phyloP scores from a whole-genome alignment of 352 stramenopile species.

The Thalassiosira exigua region DNA sequence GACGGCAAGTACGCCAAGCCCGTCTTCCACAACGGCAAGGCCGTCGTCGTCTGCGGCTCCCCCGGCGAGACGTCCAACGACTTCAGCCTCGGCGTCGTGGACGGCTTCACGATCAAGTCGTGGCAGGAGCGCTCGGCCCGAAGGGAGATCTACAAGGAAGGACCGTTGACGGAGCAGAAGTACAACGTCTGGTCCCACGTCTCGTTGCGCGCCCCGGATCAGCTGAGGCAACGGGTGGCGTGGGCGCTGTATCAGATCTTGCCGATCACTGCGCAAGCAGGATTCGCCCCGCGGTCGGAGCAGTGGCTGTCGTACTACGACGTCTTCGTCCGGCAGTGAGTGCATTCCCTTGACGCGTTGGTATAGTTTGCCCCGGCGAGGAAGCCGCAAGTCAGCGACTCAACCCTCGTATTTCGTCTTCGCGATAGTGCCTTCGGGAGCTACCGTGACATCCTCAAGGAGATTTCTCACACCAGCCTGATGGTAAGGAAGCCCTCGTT shows the following conservation, averaged over 20 bases:
- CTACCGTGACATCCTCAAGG: conserved; percentile 70
- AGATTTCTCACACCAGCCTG: conserved; percentile 61
- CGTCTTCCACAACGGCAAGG: not conserved
- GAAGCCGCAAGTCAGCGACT: too few relatives aligned
- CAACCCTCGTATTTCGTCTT: too few relatives aligned
- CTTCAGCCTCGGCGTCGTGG: not conserved
- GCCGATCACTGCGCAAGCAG: not conserved
- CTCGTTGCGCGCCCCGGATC: conserved; percentile 50
- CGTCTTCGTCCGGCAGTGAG: conserved; percentile 65
- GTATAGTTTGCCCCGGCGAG: too few relatives aligned
- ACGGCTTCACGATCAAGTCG: not conserved
- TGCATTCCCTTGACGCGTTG: too few relatives aligned
- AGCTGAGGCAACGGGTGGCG: conserved; percentile 45
- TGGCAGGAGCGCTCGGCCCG: not conserved
- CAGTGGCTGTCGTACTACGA: conserved; percentile 59
- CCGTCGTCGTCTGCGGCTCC: conserved; percentile 44
- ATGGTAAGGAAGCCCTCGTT: too few relatives aligned
- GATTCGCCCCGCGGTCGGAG: conserved; percentile 31
- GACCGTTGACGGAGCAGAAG: conserved; percentile 6
- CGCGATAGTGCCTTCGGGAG: conserved; percentile 80
- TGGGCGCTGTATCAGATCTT: conserved; percentile 44
- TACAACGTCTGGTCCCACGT: conserved; percentile 38
- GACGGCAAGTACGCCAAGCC: not conserved
- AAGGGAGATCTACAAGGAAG: not conserved
- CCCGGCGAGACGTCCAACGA: conserved; percentile 42